phyloP scores from a whole-genome alignment of 768 basidiomycete genomes.

The Mrakia blollopis region DNA sequence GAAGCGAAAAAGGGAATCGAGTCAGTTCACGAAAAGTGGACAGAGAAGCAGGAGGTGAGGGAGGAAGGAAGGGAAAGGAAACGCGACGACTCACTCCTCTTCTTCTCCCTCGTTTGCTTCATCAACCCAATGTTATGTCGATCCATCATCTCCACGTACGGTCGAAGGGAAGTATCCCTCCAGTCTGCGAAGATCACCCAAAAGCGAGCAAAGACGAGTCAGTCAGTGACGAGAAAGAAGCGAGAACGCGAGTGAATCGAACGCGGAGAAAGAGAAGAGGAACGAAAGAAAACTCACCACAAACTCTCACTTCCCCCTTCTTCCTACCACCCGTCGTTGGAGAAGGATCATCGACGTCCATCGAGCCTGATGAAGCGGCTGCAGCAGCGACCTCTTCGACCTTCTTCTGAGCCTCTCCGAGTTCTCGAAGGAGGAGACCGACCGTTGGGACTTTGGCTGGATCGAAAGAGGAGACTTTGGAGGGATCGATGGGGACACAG shows the following conservation, averaged over 20 bases:
- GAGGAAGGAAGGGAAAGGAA: neutral
- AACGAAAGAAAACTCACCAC: slow-evolving; percentile 9
- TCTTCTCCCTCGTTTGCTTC: slow-evolving; percentile 41
- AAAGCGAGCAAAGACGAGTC: slow-evolving; percentile 10
- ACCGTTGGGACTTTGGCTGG: slow-evolving; percentile 83
- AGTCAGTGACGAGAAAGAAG: neutral
- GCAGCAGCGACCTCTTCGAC: slow-evolving; percentile 3
- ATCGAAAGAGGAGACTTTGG: slow-evolving; percentile 69
- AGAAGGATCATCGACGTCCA: neutral
- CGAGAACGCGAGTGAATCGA: neutral
- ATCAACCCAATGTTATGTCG: slow-evolving; percentile 54
- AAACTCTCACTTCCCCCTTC: neutral
- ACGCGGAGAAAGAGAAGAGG: neutral
- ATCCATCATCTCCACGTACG: slow-evolving; percentile 85
- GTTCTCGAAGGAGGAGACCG: slow-evolving; percentile 69
- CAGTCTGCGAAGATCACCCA: slow-evolving; percentile 55
- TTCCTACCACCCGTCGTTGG: neutral
- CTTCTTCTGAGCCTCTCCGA: slow-evolving; percentile 50
- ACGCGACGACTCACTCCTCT: slow-evolving; percentile 40
- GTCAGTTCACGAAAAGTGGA: too few relatives aligned
- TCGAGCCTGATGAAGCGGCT: neutral
- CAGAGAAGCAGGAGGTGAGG: too few relatives aligned
- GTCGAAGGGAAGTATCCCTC: slow-evolving; percentile 78
- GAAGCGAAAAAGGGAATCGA: neutral
- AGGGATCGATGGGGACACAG: slow-evolving; percentile 85